Evolutionary conservation across 768 basidiomycete species (phyloP).

Genomic region (Podaxis pistillaris): DNA sequence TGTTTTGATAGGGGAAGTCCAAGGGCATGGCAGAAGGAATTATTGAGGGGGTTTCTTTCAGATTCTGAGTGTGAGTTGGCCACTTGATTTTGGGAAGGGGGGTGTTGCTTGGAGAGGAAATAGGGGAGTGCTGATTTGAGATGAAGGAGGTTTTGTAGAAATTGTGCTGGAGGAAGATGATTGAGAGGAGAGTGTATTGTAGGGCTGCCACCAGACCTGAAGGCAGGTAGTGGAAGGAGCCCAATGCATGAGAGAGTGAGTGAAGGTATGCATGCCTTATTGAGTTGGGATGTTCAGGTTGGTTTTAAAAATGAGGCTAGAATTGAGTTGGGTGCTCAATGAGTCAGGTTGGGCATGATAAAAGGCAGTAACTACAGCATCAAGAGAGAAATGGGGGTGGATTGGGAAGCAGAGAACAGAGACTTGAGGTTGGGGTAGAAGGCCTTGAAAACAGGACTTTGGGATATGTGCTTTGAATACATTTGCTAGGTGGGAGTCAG

Average conservation of each 20-base stretch:
- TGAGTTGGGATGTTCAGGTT: constrained; percentile 29
- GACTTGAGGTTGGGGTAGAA: constrained; percentile 17
- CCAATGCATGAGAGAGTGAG: constrained; percentile 63
- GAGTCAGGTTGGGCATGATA: constrained; percentile 16
- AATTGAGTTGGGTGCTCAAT: constrained; percentile 25
- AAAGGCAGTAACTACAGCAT: constrained; percentile 35
- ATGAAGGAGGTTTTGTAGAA: constrained; percentile 36
- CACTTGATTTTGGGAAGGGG: constrained; percentile 31
- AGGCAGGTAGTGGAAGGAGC: constrained; percentile 61
- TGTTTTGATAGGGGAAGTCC: too few species aligned
- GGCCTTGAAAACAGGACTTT: constrained; percentile 22
- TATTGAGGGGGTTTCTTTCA: constrained; percentile 10
- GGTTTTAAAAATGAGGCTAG: constrained; percentile 21
- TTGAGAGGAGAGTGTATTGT: constrained; percentile 45
- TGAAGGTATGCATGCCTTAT: constrained; percentile 38
- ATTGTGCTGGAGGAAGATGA: constrained; percentile 17
- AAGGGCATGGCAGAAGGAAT: too few species aligned
- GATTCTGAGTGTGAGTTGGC: constrained; percentile 14
- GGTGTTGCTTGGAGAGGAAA: constrained; percentile 39
- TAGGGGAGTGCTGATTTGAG: constrained; percentile 60
- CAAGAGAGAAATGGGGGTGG: constrained; percentile 30
- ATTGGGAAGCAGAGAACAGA: constrained; percentile 14
- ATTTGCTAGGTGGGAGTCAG: constrained; percentile 31
- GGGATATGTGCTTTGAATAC: constrained; percentile 27
- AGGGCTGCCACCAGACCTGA: constrained; percentile 81